Base-by-base conservation (phyloP, 495 filamentous ascomycete genomes). In the Choiromyces venosus region DNA sequence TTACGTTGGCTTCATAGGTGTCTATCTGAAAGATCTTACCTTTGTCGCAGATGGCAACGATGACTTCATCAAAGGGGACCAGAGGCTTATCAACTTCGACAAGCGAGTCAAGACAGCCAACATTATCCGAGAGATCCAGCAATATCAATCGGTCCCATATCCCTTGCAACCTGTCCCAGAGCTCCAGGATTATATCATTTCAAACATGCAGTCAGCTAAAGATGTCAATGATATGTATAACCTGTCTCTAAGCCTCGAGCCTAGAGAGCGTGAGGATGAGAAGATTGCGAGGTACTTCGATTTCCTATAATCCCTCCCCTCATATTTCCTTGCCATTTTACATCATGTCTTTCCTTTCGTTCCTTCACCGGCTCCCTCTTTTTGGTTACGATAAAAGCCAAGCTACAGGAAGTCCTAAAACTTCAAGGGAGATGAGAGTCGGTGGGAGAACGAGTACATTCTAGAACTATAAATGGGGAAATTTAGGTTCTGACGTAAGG, bases 181-280 rank as follows among this genome's bases (percentile, higher is more conserved):
- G 82, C 87, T 99, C 77, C 96, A 98, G 82, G 94, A 98, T 76
- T 98, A 97, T 84, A 97, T 99, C 71, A 85, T 97, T 72, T 92
- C 89, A 80, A 97, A 97, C 82, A 94, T 99, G 88, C 90, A 94
- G 84, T 88, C 88, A 14, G 95, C 95, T 2, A 91, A 92, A 64
- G 96, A 98, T 81, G 94, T 99, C 73, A 93, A 97, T 83, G 93
- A 98, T 85, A 97, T 98, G 96, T 99, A 97, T 83, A 93, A 98
- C 81, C 91, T 91, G 84, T 96, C 92, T 82, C 86, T 98, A 85
- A 86, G 88, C 74, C 90, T 99, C 68, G 95, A 99, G 83, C 95
- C 96, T 65, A 86, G 96, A 78, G 95, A 98, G 84, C 87, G 95
- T 76, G 95, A 98, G 83, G 95, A 99, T 82, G 95, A 99, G 84